Percentiles rank a stretch among this genome's conserved stretches.
Conservation (phyloP, 768 basidiomycete species). For the Suillus brevipes region DNA sequence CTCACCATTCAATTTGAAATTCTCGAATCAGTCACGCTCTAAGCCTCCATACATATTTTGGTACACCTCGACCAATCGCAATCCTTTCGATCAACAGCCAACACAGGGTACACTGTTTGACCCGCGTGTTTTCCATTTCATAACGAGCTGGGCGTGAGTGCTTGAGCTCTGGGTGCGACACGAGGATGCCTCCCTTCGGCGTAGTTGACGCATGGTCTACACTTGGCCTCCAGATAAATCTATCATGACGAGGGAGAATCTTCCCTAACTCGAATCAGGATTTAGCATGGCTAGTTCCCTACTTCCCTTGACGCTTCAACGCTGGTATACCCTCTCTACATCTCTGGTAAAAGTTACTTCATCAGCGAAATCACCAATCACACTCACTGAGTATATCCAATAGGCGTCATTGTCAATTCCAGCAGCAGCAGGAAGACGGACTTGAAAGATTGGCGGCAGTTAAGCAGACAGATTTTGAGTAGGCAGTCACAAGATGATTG, state of each 20-base stretch:
- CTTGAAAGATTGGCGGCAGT: not conserved
- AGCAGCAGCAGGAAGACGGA: not conserved
- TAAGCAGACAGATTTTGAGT: not conserved
- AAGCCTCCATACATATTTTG: too few relatives aligned
- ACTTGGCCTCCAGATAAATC: not conserved
- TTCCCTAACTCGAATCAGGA: not conserved
- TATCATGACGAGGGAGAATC: not conserved
- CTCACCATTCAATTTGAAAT: too few relatives aligned
- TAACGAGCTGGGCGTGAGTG: not conserved
- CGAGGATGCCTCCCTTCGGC: not conserved
- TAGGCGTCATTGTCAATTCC: not conserved
- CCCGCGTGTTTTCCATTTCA: too few relatives aligned
- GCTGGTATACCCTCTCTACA: not conserved
- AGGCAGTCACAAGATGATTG: too few relatives aligned
- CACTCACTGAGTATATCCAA: not conserved
- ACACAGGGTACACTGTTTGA: too few relatives aligned
- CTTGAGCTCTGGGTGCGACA: not conserved
- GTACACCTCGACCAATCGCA: too few relatives aligned
- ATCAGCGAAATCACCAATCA: not conserved
- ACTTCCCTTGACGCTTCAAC: not conserved
- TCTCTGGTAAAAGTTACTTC: not conserved
- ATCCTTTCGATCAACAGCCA: too few relatives aligned
- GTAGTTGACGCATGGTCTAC: not conserved
- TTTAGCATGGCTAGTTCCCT: not conserved
- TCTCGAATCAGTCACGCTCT: too few relatives aligned